Percentiles rank a stretch among this genome's conserved stretches.
Conservation (phyloP, 2,329 filamentous ascomycete genomes). For the Colletotrichum lindemuthianum region DNA sequence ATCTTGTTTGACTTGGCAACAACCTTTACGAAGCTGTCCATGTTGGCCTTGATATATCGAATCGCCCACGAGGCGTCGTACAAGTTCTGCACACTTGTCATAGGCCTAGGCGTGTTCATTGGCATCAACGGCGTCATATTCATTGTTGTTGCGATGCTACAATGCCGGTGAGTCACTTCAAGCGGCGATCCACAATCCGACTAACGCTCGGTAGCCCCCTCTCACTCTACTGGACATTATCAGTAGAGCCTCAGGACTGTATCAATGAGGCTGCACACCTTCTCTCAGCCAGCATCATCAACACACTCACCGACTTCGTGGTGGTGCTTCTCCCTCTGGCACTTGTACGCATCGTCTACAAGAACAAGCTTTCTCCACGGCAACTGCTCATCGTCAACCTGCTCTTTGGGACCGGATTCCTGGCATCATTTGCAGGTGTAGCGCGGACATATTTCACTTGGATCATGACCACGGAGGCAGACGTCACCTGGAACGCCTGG, state of each 20-base stretch:
- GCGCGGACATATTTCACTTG: conserved; percentile 51
- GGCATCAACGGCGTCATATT: conserved; percentile 47
- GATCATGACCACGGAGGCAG: conserved; percentile 42
- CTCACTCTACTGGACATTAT: conserved; percentile 50
- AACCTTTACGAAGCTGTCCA: conserved; percentile 52
- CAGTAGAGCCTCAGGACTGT: conserved; percentile 47
- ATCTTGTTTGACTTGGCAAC: conserved; percentile 51
- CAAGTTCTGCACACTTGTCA: conserved; percentile 44
- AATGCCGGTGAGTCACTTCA: conserved; percentile 48
- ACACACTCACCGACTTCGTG: conserved; percentile 68
- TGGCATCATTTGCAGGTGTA: conserved; percentile 54
- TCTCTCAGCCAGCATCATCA: conserved; percentile 65
- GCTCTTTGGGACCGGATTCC: conserved; percentile 61
- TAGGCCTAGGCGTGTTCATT: conserved; percentile 44
- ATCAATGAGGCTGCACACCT: conserved; percentile 62
- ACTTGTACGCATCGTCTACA: conserved; percentile 46
- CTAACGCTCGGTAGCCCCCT: conserved; percentile 47
- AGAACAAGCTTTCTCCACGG: conserved; percentile 54
- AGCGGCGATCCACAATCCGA: background rate
- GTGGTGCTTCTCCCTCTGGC: conserved; percentile 63
- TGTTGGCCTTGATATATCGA: conserved; percentile 51
- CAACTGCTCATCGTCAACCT: conserved; percentile 57
- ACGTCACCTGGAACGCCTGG: conserved; percentile 50
- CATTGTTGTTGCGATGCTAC: conserved; percentile 48
- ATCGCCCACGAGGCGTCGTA: conserved; percentile 45